Evolutionary conservation across 176 grass and related monocot species (phyloP), one percentile per base, ranked within the genome.

Genomic region (Ensete glaucum): DNA sequence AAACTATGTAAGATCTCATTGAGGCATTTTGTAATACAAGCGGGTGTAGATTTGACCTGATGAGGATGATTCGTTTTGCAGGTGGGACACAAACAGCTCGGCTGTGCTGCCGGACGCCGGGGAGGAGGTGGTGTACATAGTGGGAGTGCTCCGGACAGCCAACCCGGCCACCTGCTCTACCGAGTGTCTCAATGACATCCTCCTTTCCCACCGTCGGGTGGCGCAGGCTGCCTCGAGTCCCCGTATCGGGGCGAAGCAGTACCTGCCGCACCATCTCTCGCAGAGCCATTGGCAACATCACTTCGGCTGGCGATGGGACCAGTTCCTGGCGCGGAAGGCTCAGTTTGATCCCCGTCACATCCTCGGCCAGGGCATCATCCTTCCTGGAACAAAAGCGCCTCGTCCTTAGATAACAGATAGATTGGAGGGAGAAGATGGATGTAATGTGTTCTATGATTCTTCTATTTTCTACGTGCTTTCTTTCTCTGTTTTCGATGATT

Each of bases 51-150:
- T 43, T 5, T 43, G 34, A 43, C 3, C 3, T 43, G 34, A 43
- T 6, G 34, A 43, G 34, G 57, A 60, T 60, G 57, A 60, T 19
- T 60, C 16, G 57, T 9, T 65, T 24, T 27, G 22, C 63, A 65
- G 63, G 63, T 65, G 63, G 63, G 63, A 29, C 12, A 23, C 63
- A 11, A 65, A 29, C 63, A 65, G 23, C 24, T 65, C 63, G 13
- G 63, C 26, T 65, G 63, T 65, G 22, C 63, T 65, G 63, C 63
- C 63, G 63, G 63, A 65, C 17, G 23, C 63, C 62, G 63, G 2
- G 22, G 63, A 27, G 21, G 17, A 27, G 63, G 22, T 65, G 9
- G 21, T 65, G 63, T 65, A 27, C 63, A 65, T 25, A 2, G 63
- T 65, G 22, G 63, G 63, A 9, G 63, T 65, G 63, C 63, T 65